These are phyloP conservation scores for Phialemoniopsis sp. DNA, from an alignment of 2,329 filamentous ascomycete genomes.

Conservation along the genomic window DNA sequence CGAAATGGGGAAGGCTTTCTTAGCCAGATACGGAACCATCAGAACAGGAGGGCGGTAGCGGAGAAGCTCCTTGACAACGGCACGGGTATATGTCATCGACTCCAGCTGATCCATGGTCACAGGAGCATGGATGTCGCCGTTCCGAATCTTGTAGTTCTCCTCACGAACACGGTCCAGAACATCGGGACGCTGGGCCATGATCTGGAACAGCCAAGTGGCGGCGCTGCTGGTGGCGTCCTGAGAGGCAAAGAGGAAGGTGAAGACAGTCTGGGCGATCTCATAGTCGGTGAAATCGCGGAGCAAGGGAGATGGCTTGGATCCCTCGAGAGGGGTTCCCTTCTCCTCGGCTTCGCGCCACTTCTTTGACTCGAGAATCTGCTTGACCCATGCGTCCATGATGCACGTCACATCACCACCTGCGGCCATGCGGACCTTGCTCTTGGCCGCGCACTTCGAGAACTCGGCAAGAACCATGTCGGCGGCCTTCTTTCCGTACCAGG, in stretches of 20 bases:
- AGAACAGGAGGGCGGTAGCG: slow-evolving; percentile 94
- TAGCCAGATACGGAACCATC: slow-evolving; percentile 93
- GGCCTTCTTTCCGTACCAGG: slow-evolving; percentile 96
- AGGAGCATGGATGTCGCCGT: slow-evolving; percentile 66
- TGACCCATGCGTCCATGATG: slow-evolving; percentile 94
- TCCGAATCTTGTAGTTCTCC: slow-evolving; percentile 76
- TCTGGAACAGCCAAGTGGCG: slow-evolving; percentile 91
- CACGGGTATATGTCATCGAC: slow-evolving; percentile 83
- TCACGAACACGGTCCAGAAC: slow-evolving; percentile 85
- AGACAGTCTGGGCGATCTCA: slow-evolving; percentile 89
- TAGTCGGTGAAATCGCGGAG: slow-evolving; percentile 85
- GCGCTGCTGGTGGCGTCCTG: slow-evolving; percentile 96
- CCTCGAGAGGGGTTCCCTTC: slow-evolving; percentile 63
- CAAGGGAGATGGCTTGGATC: slow-evolving; percentile 76
- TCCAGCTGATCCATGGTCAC: slow-evolving; percentile 85
- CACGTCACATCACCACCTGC: slow-evolving; percentile 82
- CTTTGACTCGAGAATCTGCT: slow-evolving; percentile 81
- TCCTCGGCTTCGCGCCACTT: slow-evolving; percentile 75
- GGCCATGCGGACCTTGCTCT: slow-evolving; percentile 88
- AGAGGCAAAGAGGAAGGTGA: slow-evolving; percentile 95
- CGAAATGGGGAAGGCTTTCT: slow-evolving; percentile 92
- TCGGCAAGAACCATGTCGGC: slow-evolving; percentile 87
- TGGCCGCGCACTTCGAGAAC: slow-evolving; percentile 87
- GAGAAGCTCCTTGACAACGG: slow-evolving; percentile 85
- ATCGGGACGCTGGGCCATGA: slow-evolving; percentile 90